Percentiles rank a stretch among this genome's conserved stretches.
Evolutionary conservation across 176 grass and related monocot species (phyloP).

Genomic region (Carex parvula): DNA sequence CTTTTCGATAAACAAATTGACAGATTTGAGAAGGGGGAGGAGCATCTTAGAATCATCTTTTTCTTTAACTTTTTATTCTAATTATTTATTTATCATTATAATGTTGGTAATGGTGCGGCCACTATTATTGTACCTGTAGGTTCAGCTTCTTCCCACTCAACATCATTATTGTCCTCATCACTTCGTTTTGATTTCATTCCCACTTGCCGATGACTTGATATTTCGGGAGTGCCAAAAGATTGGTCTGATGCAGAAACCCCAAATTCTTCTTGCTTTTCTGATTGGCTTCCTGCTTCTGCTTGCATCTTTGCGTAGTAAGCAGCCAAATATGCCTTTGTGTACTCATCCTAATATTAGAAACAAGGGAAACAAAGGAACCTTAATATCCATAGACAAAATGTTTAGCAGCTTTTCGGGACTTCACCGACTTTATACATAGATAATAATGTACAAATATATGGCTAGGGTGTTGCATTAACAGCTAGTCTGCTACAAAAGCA

Average conservation of each 20-base stretch:
- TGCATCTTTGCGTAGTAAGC: conserved; percentile 55
- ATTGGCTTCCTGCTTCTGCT: conserved; percentile 41
- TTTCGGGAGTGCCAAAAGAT: conserved; percentile 25
- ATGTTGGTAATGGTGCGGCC: too few species aligned
- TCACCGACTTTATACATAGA: neutral
- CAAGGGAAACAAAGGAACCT: neutral
- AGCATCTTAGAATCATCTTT: conserved; percentile 5
- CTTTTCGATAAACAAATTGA: conserved; percentile 10
- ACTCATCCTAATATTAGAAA: conserved; percentile 63
- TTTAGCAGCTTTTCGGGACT: neutral
- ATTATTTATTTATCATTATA: too few species aligned
- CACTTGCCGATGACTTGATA: conserved; percentile 50
- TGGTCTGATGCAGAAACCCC: conserved; percentile 20
- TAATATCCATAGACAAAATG: neutral
- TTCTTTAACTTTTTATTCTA: neutral
- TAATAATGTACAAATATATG: neutral
- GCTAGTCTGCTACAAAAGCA: neutral
- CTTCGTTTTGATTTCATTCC: conserved; percentile 77
- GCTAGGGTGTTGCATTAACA: neutral
- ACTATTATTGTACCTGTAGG: conserved; percentile 38
- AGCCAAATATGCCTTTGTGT: conserved; percentile 82
- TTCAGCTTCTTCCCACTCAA: conserved; percentile 74
- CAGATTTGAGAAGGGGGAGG: neutral
- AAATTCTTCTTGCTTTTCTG: conserved; percentile 43
- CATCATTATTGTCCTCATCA: conserved; percentile 51